These are phyloP conservation scores for Solanum etuberosum DNA, from an alignment of 257 asterid species.

Conservation along the genomic window DNA sequence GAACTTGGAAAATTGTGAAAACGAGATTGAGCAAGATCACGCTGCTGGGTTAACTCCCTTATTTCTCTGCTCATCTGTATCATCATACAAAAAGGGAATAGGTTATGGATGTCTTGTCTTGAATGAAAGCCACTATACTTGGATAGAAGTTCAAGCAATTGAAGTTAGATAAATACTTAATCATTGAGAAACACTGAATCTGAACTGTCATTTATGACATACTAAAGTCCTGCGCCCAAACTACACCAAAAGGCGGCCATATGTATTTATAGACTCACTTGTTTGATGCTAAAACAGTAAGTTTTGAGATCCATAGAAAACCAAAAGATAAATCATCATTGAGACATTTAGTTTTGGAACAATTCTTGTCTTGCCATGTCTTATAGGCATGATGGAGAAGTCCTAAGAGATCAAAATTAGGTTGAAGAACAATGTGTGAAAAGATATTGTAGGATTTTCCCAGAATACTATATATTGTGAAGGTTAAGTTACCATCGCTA, in stretches of 20 bases:
- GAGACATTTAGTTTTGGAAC: background rate
- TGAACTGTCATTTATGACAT: background rate
- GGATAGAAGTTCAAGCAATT: background rate
- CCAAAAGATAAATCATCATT: background rate
- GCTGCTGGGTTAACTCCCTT: constrained; percentile 8
- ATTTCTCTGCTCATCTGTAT: constrained; percentile 7
- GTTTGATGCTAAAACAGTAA: background rate
- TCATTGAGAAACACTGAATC: background rate
- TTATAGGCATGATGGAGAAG: background rate
- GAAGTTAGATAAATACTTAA: background rate
- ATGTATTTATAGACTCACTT: background rate
- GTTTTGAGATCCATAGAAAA: background rate
- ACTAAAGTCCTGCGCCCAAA: background rate
- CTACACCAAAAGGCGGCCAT: background rate
- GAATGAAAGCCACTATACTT: background rate
- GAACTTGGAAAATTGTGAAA: constrained; percentile 35
- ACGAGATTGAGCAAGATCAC: constrained; percentile 24
- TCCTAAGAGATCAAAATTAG: background rate
- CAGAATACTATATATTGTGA: background rate
- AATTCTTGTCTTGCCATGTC: background rate
- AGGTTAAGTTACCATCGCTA: constrained; percentile 1
- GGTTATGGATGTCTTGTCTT: background rate
- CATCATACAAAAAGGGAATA: background rate
- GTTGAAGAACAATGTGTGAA: background rate
- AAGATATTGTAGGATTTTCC: background rate